These are phyloP conservation scores for Cyclotella baltica DNA, from an alignment of 108 stramenopile genomes.

Conservation along the genomic window DNA sequence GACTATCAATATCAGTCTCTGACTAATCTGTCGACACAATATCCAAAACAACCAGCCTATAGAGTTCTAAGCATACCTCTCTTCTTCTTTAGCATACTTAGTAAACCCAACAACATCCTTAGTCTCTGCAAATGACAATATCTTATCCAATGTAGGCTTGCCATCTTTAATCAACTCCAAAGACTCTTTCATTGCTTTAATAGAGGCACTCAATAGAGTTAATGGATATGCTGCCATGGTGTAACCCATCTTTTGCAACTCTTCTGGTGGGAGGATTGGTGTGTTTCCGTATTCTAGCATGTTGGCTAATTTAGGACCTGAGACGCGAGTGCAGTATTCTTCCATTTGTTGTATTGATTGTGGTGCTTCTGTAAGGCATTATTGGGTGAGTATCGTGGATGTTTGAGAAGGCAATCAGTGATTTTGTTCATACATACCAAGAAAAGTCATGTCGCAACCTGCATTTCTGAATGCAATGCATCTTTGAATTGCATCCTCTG, in stretches of 20 bases:
- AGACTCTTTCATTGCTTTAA: slow-evolving; percentile 90
- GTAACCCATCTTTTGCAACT: slow-evolving; percentile 92
- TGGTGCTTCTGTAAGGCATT: slow-evolving; percentile 92
- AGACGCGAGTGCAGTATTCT: slow-evolving; percentile 89
- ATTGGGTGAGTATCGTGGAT: no score
- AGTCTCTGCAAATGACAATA: slow-evolving; percentile 77
- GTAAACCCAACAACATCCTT: slow-evolving; percentile 92
- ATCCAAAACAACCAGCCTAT: not conserved
- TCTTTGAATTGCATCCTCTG: slow-evolving; percentile 90
- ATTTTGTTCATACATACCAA: no score
- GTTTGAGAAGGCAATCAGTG: no score
- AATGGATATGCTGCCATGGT: slow-evolving; percentile 97
- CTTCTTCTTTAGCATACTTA: slow-evolving; percentile 80
- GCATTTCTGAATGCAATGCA: slow-evolving; percentile 92
- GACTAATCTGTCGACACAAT: no score
- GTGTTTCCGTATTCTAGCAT: slow-evolving; percentile 95
- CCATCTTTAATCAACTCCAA: slow-evolving; percentile 84
- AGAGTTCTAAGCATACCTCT: slow-evolving; percentile 50
- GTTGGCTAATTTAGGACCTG: slow-evolving; percentile 95
- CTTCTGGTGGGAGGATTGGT: slow-evolving; percentile 87
- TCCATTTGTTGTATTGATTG: slow-evolving; percentile 87
- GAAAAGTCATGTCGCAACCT: slow-evolving; percentile 94
- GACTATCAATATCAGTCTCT: no score
- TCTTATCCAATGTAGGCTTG: slow-evolving; percentile 84
- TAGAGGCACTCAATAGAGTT: slow-evolving; percentile 91